Evolutionary conservation across 345 rosid species (phyloP), one percentile per base, ranked within the genome.

Genomic region (rapeseed (Brassica napus)): DNA sequence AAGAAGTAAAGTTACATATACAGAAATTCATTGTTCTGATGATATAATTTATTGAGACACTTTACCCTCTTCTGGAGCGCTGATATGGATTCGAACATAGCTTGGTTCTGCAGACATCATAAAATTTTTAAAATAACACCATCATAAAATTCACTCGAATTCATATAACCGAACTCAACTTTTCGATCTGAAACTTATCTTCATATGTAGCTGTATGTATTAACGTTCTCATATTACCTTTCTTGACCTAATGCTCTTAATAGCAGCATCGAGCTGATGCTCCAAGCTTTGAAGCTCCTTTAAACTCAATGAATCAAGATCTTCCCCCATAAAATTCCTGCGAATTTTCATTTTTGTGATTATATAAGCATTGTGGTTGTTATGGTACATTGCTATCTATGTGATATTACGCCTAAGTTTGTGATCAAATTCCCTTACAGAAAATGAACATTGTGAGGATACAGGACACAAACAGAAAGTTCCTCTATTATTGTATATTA

Each of bases 251-350:
- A 89, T 78, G 78, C 86, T 91, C 75, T 92, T 92, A 62, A 90
- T 89, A 54, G 91, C 88, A 52, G 87, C 83, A 73, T 86, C 92
- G 54, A 91, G 87, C 81, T 94, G 97, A 10, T 88, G 93, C 85
- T 92, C 98, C 86, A 94, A 76, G 78, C 84, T 89, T 62, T 92
- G 94, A 73, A 92, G 92, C 76, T 88, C 93, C 79, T 88, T 90
- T 65, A 91, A 86, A 65, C 85, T 92, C 78, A 94, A 69, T 14
- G 87, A 35, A 2, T 88, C 94, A 68, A 94, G 86, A 55, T 90
- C 95, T 78, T 94, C 97, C 68, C 98, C 98, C 94, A 85, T 87
- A 72, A 87, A 87, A 81, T 94, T 86, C 91, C 98, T 94, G 81
- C 65, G 81, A 32, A 65, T 1, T 49, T 49, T 23, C 30, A 14